phyloP scores from a whole-genome alignment of 2,329 filamentous ascomycete species.

The Microsporum ferrugineum region DNA sequence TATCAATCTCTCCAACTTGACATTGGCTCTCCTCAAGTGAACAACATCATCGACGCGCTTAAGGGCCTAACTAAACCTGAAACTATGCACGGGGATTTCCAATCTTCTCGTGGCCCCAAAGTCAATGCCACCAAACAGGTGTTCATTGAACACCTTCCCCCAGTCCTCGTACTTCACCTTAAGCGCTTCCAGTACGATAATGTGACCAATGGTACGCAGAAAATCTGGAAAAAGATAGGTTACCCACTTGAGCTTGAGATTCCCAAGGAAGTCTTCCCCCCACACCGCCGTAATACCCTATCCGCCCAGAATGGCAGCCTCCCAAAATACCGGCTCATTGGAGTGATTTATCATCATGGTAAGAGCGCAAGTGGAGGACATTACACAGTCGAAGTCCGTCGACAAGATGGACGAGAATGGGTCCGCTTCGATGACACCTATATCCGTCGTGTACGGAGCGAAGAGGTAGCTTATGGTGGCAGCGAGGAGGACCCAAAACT shows the following conservation, averaged over 20 bases:
- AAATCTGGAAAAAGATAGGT: constrained; percentile 96
- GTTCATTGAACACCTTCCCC: constrained; percentile 82
- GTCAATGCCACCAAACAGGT: constrained; percentile 82
- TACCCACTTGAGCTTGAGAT: constrained; percentile 93
- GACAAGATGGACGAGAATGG: constrained; percentile 93
- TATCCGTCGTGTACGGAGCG: constrained; percentile 69
- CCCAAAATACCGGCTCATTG: constrained; percentile 75
- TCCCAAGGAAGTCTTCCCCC: constrained; percentile 76
- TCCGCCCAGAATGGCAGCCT: constrained; percentile 55
- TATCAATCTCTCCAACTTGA: constrained; percentile 93
- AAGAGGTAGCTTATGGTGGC: constrained; percentile 80
- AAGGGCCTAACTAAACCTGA: constrained; percentile 75
- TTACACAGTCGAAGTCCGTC: constrained; percentile 92
- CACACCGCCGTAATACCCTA: constrained; percentile 57
- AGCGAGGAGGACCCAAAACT: constrained; percentile 66
- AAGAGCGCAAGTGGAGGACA: constrained; percentile 94
- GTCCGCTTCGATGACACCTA: constrained; percentile 89
- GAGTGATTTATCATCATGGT: constrained; percentile 93
- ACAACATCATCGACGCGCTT: constrained; percentile 84
- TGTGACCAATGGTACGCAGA: constrained; percentile 69
- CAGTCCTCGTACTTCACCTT: constrained; percentile 83
- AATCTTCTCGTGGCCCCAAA: constrained; percentile 63
- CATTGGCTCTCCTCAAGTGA: constrained; percentile 74
- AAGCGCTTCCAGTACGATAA: constrained; percentile 97
- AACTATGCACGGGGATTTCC: constrained; percentile 72